Evolutionary conservation across 176 grass and related monocot genomes (phyloP), one percentile per base, ranked within the genome.

Genomic region (Luzula sylvatica): DNA sequence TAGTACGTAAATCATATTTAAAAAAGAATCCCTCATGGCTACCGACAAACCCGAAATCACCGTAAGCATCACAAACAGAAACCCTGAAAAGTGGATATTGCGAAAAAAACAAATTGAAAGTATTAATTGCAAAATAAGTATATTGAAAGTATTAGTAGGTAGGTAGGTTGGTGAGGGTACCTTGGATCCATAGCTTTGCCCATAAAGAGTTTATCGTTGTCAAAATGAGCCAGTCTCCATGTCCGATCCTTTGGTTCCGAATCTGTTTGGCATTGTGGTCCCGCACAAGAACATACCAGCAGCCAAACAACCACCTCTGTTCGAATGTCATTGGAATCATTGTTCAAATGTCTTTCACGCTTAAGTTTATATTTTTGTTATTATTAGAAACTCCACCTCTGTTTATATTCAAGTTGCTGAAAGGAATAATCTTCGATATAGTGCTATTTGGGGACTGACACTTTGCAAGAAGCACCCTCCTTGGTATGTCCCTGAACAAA

Each of bases 241-340:
- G 60, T 60, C 17, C 26, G 43, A 54, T 75, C 64, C 32, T 71
- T 83, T 19, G 39, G 44, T 50, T 38, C 59, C 75, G 73, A 23
- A 75, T 79, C 75, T 38, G 42, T 52, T 78, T 81, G 79, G 56
- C 56, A 75, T 46, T 87, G 82, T 55, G 71, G 63, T 42, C 76
- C 55, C 52, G 87, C 76, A 77, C 63, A 66, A 70, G 72, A 58
- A 67, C 75, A 94, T 55, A 94, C 73, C 76, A 94, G 53, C 24
- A 95, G 38, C 89, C 89, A 88, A 64, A 95, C 44, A 19, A 76
- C 89, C 65, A 67, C 60, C 71, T 87, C n/a, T n/a, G n/a, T n/a
- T n/a, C n/a, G n/a, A n/a, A n/a, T n/a, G n/a, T n/a, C n/a, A n/a
- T n/a, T n/a, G n/a, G n/a, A n/a, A n/a, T n/a, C n/a, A n/a, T n/a